phyloP scores from a whole-genome alignment of 768 basidiomycete genomes.

The Phanerodontia chrysosporium region DNA sequence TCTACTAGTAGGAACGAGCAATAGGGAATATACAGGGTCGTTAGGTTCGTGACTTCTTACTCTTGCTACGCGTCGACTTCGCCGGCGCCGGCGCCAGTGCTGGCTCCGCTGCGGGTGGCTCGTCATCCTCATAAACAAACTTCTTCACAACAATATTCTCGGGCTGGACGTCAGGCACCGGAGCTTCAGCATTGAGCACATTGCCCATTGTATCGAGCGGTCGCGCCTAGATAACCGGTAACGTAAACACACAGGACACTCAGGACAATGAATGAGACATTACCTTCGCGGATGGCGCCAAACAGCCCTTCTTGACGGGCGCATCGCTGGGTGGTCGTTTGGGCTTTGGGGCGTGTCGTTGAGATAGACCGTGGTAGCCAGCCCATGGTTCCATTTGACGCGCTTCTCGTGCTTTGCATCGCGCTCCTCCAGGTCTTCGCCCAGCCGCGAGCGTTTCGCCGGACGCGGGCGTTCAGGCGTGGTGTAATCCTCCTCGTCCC shows the following conservation, averaged over 20 bases:
- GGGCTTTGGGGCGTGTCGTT: slow-evolving; percentile 55
- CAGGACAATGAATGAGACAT: not conserved
- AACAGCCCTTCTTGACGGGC: slow-evolving; percentile 53
- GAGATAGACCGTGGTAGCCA: slow-evolving; percentile 57
- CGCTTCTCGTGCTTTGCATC: slow-evolving; percentile 38
- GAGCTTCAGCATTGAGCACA: slow-evolving; percentile 50
- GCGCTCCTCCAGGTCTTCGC: not conserved
- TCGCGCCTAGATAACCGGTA: slow-evolving; percentile 38
- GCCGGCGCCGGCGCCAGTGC: slow-evolving; percentile 22
- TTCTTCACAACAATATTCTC: slow-evolving; percentile 74
- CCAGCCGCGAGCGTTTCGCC: slow-evolving; percentile 20
- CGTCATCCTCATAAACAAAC: slow-evolving; percentile 76
- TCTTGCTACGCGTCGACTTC: slow-evolving; percentile 45
- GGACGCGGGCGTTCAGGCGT: slow-evolving; percentile 48
- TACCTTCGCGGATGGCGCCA: slow-evolving; percentile 68
- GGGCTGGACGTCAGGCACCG: slow-evolving; percentile 50
- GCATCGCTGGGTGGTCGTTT: slow-evolving; percentile 39
- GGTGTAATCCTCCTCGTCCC: slow-evolving; percentile 78
- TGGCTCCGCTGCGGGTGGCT: slow-evolving; percentile 20
- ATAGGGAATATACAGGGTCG: not conserved
- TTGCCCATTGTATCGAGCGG: slow-evolving; percentile 73
- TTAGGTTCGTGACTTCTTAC: slow-evolving; percentile 24
- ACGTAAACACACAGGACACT: not conserved
- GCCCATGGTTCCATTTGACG: slow-evolving; percentile 76
- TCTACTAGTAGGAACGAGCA: not conserved